Evolutionary conservation across 179 eudicot genomes (phyloP), one percentile per base, ranked within the genome.

Genomic region (Actinidia arguta): DNA sequence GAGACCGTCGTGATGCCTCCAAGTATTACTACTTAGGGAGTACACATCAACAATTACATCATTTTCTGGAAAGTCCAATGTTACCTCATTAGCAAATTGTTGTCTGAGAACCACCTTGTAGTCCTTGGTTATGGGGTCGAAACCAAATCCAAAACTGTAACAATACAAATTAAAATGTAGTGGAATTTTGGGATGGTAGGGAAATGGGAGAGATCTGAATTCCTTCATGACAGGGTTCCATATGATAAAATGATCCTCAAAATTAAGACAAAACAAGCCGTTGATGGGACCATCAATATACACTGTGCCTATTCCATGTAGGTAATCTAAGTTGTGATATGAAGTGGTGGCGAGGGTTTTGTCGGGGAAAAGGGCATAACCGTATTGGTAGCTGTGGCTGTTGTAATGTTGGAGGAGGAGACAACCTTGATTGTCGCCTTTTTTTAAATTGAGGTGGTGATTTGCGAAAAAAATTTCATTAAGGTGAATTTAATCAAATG

Each of bases 141-240:
- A 47, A 6, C 81, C 81, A 78, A 78, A 63, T 24, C 59, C 73
- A 25, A 78, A 5, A 47, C 3, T 6, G 13, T 16, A 8, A 5
- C 0, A 0, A 54, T 24, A 11, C 8, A 18, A 5, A 0, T 1
- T 2, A 22, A 16, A 3, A 48, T 64, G 0, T 4, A 22, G 10
- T 3, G 46, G 73, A 62, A 64, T 9, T 10, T 68, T 17, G 73
- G 25, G 54, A 4, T 59, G 47, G 27, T 7, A 1, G 24, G 73
- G 24, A 8, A 13, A 20, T 6, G 81, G 61, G 73, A 78, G 73
- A 5, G 17, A 3, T 31, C 46, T 51, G 56, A 78, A 67, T 42
- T 76, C 72, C 46, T 13, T 47, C 0, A 16, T 46, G 11, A 42
- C 44, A 13, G 71, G 79, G 68, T 76, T 76, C 79, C 64, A 75